Conservation (phyloP, 345 rosid genomes). For the Pelargonium nanum region DNA sequence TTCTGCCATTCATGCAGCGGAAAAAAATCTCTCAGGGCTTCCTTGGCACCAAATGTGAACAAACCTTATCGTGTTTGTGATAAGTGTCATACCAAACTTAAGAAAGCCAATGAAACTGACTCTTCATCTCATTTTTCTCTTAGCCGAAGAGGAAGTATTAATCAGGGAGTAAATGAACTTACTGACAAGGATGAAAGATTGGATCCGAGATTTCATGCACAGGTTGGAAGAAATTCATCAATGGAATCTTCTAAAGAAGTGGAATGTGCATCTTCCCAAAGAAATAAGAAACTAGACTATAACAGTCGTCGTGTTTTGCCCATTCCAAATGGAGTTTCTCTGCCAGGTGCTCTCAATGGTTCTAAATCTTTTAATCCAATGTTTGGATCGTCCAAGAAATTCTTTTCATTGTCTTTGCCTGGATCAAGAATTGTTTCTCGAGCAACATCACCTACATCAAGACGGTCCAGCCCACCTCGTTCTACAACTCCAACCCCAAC, state of each 20-base stretch:
- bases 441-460: slow-evolving; percentile 76
- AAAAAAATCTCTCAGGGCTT: slow-evolving; percentile 56
- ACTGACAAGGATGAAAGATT: slow-evolving; percentile 37
- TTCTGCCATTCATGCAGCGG: slow-evolving; percentile 71
- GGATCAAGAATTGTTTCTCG: slow-evolving; percentile 73
- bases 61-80: slow-evolving; percentile 72
- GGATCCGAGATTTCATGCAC: slow-evolving; percentile 39
- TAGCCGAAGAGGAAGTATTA: slow-evolving; percentile 51
- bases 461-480: slow-evolving; percentile 67
- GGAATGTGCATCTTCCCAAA: slow-evolving; percentile 37
- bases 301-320: slow-evolving; percentile 52
- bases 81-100: slow-evolving; percentile 45
- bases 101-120: slow-evolving; percentile 43
- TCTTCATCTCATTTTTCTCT: slow-evolving; percentile 37
- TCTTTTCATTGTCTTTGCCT: slow-evolving; percentile 70
- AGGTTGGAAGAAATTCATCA: slow-evolving; percentile 43
- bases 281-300: slow-evolving; percentile 51
- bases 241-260: slow-evolving; percentile 45
- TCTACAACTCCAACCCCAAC: slow-evolving; percentile 61
- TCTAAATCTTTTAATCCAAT: slow-evolving; percentile 44
- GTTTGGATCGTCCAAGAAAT: slow-evolving; percentile 63
- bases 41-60: slow-evolving; percentile 70
- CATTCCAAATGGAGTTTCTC: slow-evolving; percentile 45
- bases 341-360: slow-evolving; percentile 30
- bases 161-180: slow-evolving; percentile 29